Conservation (phyloP, 2,329 filamentous ascomycete genomes). For the Aquanectria penicillioides region DNA sequence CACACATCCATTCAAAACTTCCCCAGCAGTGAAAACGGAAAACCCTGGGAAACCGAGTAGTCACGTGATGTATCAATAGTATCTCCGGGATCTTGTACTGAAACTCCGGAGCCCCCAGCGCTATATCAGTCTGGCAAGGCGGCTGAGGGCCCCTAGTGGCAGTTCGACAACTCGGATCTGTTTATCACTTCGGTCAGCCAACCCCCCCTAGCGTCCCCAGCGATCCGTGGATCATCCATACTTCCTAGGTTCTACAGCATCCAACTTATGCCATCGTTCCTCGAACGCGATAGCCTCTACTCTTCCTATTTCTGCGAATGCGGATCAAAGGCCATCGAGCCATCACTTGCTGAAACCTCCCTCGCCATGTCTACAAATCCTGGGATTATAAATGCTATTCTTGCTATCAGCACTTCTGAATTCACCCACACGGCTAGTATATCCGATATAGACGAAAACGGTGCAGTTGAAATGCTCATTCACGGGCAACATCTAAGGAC, state of each 20-base stretch:
- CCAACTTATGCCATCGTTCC: background rate
- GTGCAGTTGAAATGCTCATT: background rate
- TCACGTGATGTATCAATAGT: too few relatives aligned
- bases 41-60: too few relatives aligned
- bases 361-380: background rate
- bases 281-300: background rate
- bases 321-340: background rate
- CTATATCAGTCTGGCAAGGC: too few relatives aligned
- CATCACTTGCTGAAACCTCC: background rate
- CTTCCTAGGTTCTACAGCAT: background rate
- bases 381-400: background rate
- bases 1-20: too few relatives aligned
- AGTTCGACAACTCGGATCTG: too few relatives aligned
- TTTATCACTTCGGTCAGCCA: too few relatives aligned
- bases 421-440: background rate
- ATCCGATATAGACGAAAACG: background rate
- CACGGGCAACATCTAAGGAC: background rate
- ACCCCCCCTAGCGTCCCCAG: too few relatives aligned
- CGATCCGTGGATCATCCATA: too few relatives aligned
- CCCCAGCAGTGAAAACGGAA: too few relatives aligned
- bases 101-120: too few relatives aligned
- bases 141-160: too few relatives aligned
- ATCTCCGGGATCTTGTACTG: too few relatives aligned
- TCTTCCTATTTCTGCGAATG: background rate
- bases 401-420: background rate